phyloP scores from a whole-genome alignment of 129 eudicot genomes.

The Mikania micrantha region DNA sequence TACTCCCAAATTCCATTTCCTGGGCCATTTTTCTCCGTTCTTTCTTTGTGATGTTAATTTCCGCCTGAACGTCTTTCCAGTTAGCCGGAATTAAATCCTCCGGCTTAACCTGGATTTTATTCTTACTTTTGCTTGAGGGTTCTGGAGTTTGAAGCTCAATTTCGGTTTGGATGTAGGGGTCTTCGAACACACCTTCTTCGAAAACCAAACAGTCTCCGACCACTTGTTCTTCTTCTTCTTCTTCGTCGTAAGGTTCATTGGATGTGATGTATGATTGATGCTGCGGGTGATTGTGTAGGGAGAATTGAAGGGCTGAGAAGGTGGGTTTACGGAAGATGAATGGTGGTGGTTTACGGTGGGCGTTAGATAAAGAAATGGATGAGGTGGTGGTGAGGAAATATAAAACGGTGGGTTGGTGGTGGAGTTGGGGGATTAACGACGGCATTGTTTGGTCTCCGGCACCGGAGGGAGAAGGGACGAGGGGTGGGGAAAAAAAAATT shows the following conservation, averaged over 20 bases:
- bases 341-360: not conserved
- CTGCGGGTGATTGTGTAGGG: slow-evolving; percentile 17
- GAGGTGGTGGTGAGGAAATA: slow-evolving; percentile 8
- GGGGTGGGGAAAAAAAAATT: not conserved
- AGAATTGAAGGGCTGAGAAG: slow-evolving; percentile 18
- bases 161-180: slow-evolving; percentile 41
- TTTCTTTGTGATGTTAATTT: slow-evolving; percentile 71
- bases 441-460: slow-evolving; percentile 23
- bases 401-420: slow-evolving; percentile 6
- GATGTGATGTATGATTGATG: no score
- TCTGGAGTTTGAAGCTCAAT: slow-evolving; percentile 7
- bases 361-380: slow-evolving; percentile 1
- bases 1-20: slow-evolving; percentile 59
- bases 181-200: slow-evolving; percentile 86
- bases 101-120: slow-evolving; percentile 13
- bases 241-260: slow-evolving; percentile 14
- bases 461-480: slow-evolving; percentile 12
- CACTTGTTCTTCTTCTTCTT: slow-evolving; percentile 42
- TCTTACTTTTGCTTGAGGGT: not conserved
- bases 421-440: slow-evolving; percentile 16
- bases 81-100: slow-evolving; percentile 75
- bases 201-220: slow-evolving; percentile 88
- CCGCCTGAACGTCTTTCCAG: slow-evolving; percentile 64
- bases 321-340: slow-evolving; percentile 17
- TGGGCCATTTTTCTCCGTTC: slow-evolving; percentile 68